These are phyloP conservation scores for Rutidosis leptorrhynchoides DNA, from an alignment of 129 eudicot species.

Conservation along the genomic window DNA sequence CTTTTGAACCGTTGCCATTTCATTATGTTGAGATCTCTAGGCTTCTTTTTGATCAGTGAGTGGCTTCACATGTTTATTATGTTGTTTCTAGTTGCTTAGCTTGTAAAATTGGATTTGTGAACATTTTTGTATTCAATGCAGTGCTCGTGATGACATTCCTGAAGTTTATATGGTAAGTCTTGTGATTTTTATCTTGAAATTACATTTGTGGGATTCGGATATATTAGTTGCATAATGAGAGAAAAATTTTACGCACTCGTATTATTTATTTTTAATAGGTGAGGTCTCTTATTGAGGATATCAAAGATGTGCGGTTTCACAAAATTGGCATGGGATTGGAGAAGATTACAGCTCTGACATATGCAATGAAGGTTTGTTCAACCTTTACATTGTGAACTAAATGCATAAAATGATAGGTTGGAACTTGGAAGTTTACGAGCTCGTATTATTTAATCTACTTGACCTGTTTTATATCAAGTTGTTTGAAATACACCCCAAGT, in stretches of 20 bases:
- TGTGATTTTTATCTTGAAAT: background rate
- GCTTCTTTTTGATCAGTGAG: slow-evolving; percentile 98
- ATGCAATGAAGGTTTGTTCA: slow-evolving; percentile 67
- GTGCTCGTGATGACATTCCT: slow-evolving; percentile 87
- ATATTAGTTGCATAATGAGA: slow-evolving; percentile 1
- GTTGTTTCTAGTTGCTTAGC: slow-evolving; percentile 1
- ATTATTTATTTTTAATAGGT: slow-evolving; percentile 44
- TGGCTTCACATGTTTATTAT: slow-evolving; percentile 17
- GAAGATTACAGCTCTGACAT: slow-evolving; percentile 64
- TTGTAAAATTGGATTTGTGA: slow-evolving; percentile 11
- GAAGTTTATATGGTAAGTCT: slow-evolving; percentile 83
- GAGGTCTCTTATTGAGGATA: slow-evolving; percentile 95
- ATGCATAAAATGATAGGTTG: slow-evolving; percentile 6
- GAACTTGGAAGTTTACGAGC: background rate
- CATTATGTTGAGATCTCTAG: slow-evolving; percentile 92
- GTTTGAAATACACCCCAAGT: background rate
- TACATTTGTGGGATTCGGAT: background rate
- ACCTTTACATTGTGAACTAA: slow-evolving; percentile 2
- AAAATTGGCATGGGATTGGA: slow-evolving; percentile 92
- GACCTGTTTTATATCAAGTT: background rate
- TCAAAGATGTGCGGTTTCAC: slow-evolving; percentile 92
- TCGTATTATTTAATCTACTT: background rate
- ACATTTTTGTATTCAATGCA: slow-evolving; percentile 30
- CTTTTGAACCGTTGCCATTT: slow-evolving; percentile 82
- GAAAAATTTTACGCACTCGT: background rate